Percentiles rank a stretch among this genome's conserved stretches.
These are phyloP conservation scores for Cryomyces antarcticus DNA, from an alignment of 495 filamentous ascomycete genomes.

Conservation along the genomic window DNA sequence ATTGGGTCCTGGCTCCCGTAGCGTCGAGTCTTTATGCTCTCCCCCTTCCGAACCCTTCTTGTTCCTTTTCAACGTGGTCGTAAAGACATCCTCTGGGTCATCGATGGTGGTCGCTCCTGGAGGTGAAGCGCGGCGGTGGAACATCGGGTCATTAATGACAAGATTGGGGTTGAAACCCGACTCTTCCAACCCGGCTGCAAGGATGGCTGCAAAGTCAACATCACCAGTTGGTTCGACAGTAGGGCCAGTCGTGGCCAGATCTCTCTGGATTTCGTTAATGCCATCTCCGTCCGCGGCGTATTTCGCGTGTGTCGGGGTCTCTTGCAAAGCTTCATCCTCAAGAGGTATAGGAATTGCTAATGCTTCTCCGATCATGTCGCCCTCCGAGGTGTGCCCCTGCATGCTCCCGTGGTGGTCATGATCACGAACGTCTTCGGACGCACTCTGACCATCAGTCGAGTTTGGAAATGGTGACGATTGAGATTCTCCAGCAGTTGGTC, in stretches of 20 bases:
- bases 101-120: conserved; percentile 11
- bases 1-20: no score
- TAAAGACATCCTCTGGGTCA: conserved; percentile 16
- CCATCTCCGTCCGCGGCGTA: no score
- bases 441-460: no score
- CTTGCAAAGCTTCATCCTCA: no score
- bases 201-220: conserved; percentile 11
- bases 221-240: neutral
- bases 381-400: no score
- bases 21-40: neutral
- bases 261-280: neutral
- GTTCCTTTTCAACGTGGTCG: conserved; percentile 5
- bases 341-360: no score
- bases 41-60: conserved; percentile 6
- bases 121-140: conserved; percentile 11
- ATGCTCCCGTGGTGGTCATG: no score
- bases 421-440: no score
- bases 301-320: no score
- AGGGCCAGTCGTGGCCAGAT: neutral
- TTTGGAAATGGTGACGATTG: no score
- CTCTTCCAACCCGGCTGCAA: conserved; percentile 9
- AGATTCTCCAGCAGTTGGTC: no score
- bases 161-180: conserved; percentile 16
- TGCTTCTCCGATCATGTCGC: no score
- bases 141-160: conserved; percentile 15